A percentile compares a stretch with the other conserved stretches of the same genome.
Evolutionary conservation across 1,139 yeast species (phyloP).

Genomic region (Yamadazyma triangularis): DNA sequence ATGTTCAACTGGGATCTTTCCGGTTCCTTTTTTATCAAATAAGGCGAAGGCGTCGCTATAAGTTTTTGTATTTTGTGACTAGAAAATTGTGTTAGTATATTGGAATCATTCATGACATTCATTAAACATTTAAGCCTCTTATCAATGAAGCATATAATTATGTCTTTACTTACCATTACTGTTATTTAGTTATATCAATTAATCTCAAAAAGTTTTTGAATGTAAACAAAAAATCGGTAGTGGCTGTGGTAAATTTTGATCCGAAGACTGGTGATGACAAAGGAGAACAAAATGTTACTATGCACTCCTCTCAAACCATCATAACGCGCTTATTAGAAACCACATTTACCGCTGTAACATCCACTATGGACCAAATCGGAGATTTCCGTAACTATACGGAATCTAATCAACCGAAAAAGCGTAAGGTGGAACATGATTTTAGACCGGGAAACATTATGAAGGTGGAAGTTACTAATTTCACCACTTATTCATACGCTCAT

Average conservation of each 20-base stretch:
- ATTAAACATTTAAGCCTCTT: too few relatives aligned
- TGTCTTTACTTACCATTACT: too few relatives aligned
- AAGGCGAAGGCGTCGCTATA: conserved; percentile 97
- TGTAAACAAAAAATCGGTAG: too few relatives aligned
- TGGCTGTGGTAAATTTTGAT: too few relatives aligned
- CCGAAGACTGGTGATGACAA: too few relatives aligned
- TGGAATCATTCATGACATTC: too few relatives aligned
- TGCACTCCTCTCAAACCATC: background rate
- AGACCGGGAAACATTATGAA: conserved; percentile 66
- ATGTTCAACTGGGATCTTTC: conserved; percentile 81
- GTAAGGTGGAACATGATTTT: conserved; percentile 12
- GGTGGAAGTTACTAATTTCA: conserved; percentile 68
- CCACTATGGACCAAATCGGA: too few relatives aligned
- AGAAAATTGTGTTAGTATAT: conserved; percentile 8
- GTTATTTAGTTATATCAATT: too few relatives aligned
- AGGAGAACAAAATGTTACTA: background rate
- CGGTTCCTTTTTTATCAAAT: conserved; percentile 95
- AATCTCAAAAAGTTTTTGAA: too few relatives aligned
- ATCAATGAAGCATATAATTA: too few relatives aligned
- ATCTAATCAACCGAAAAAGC: background rate
- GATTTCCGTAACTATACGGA: background rate
- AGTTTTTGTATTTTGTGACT: conserved; percentile 58
- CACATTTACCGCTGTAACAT: background rate
- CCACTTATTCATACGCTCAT: conserved; percentile 76
- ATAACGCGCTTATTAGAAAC: background rate